Conservation (phyloP, 345 rosid genomes). For the Mallotus nudiflorus region DNA sequence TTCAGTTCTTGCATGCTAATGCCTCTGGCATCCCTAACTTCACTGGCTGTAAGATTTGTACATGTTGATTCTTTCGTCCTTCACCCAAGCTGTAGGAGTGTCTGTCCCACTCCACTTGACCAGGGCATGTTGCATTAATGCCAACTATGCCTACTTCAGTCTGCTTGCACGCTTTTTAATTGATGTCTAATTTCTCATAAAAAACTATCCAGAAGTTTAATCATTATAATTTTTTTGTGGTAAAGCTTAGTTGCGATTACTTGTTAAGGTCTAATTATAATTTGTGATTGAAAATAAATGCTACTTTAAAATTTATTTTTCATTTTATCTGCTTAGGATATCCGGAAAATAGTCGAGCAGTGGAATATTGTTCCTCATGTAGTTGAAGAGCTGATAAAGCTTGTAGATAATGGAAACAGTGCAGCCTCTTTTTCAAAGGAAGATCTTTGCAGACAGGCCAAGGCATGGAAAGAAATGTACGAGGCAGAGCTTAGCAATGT, state of each 20-base stretch:
- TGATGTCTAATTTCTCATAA: neutral
- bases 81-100: neutral
- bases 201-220: neutral
- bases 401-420: slow-evolving; percentile 30
- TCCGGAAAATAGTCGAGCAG: slow-evolving; percentile 53
- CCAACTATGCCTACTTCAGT: neutral
- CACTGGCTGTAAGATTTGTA: slow-evolving; percentile 1
- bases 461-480: slow-evolving; percentile 58
- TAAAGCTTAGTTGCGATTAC: neutral
- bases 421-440: slow-evolving; percentile 41
- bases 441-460: slow-evolving; percentile 53
- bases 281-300: neutral
- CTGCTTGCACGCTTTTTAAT: neutral
- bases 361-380: slow-evolving; percentile 90
- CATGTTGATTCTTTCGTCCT: neutral
- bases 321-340: slow-evolving; percentile 41
- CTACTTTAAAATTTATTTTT: neutral
- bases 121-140: neutral
- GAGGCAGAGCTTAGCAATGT: slow-evolving; percentile 47
- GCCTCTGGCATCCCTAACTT: neutral
- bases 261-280: neutral
- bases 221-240: neutral
- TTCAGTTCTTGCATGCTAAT: neutral
- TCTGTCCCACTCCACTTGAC: neutral
- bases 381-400: slow-evolving; percentile 68